Evolutionary conservation across 2,329 filamentous ascomycete species (phyloP).

Genomic region (Xylaria sp.): DNA sequence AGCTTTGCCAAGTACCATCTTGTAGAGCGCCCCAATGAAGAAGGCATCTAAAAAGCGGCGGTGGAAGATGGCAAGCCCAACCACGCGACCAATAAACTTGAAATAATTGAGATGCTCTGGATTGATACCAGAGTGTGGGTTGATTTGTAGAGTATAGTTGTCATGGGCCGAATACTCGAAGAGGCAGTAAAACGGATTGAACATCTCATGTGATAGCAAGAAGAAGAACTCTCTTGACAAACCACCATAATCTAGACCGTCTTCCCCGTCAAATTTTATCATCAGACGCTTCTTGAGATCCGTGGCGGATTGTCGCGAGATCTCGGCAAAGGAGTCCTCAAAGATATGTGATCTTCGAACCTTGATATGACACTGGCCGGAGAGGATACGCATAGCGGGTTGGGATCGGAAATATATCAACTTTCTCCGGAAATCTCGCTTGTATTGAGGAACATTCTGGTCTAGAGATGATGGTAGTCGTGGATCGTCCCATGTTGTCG

Average conservation of each 20-base stretch:
- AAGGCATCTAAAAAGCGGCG: constrained; percentile 97
- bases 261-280: constrained; percentile 99
- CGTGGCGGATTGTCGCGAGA: constrained; percentile 93
- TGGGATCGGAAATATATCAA: constrained; percentile 99
- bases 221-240: constrained; percentile 99
- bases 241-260: constrained; percentile 97
- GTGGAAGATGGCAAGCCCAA: constrained; percentile 97
- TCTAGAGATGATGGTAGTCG: constrained; percentile 94
- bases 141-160: constrained; percentile 99
- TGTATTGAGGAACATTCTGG: constrained; percentile 98
- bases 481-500: constrained; percentile 98
- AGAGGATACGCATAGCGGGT: constrained; percentile 92
- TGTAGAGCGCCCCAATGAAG: constrained; percentile 99
- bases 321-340: constrained; percentile 98
- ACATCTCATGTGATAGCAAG: constrained; percentile 99
- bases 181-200: constrained; percentile 99
- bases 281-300: constrained; percentile 98
- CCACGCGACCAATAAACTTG: constrained; percentile 98
- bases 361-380: constrained; percentile 98
- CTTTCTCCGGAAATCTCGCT: constrained; percentile 97
- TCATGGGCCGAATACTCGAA: constrained; percentile 99
- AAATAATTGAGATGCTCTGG: constrained; percentile 99
- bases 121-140: constrained; percentile 98
- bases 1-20: constrained; percentile 97
- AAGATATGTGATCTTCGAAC: constrained; percentile 97